A percentile compares a stretch with the other conserved stretches of the same genome.
Conservation (phyloP, 768 basidiomycete species). For the Amanita rubescens region DNA sequence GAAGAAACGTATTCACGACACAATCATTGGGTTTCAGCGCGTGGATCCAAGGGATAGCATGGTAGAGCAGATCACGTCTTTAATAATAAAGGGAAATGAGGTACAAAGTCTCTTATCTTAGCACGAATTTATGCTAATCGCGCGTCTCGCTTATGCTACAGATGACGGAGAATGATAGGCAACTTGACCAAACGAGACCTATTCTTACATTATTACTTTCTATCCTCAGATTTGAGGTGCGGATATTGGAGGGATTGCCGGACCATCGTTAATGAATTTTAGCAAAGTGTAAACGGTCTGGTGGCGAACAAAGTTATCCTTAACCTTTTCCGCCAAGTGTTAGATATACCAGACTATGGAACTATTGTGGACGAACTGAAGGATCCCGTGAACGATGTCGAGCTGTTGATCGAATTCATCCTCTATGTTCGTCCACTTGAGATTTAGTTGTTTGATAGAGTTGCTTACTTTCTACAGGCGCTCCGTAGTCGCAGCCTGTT, state of each 20-base stretch:
- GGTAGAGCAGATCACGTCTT: not conserved
- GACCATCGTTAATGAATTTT: not conserved
- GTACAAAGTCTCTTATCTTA: not conserved
- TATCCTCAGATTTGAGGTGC: no score
- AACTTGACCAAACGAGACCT: not conserved
- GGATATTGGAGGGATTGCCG: not conserved
- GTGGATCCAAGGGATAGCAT: not conserved
- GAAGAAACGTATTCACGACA: not conserved
- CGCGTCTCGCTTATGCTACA: not conserved
- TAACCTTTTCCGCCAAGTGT: not conserved
- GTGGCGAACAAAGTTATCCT: not conserved
- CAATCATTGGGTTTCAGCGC: not conserved
- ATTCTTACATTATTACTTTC: not conserved
- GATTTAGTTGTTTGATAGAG: not conserved
- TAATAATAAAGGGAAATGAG: not conserved
- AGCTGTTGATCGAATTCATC: constrained; percentile 1
- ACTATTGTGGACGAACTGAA: not conserved
- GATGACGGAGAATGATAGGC: not conserved
- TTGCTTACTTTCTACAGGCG: not conserved
- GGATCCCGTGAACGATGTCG: no score
- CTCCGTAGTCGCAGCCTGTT: not conserved
- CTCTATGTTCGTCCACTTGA: not conserved
- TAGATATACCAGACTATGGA: not conserved
- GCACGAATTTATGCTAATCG: not conserved
- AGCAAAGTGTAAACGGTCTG: not conserved